A percentile compares a stretch with the other conserved stretches of the same genome.
These are phyloP conservation scores for Tolypocladium amazonense DNA, from an alignment of 2,329 filamentous ascomycete species.

Conservation along the genomic window DNA sequence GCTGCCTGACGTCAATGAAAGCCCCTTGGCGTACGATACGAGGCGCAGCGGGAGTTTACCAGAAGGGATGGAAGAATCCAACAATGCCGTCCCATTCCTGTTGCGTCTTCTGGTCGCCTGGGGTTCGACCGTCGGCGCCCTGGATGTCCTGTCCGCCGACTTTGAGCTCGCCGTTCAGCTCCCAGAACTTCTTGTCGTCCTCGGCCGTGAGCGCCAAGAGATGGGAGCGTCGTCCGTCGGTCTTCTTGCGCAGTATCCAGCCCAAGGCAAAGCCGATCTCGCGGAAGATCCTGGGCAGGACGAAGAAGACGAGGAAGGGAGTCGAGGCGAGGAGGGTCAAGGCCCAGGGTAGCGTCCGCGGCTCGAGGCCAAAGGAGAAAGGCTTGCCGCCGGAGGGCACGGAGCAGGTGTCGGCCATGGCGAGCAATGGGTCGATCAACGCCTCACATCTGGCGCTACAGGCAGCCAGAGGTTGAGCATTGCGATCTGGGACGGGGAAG, in stretches of 20 bases:
- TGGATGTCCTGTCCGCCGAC: slow-evolving; percentile 41
- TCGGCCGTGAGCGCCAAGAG: slow-evolving; percentile 42
- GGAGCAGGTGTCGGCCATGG: slow-evolving; percentile 17
- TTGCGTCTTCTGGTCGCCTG: slow-evolving; percentile 26
- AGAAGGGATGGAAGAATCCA: slow-evolving; percentile 97
- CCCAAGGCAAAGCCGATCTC: slow-evolving; percentile 37
- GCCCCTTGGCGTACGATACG: background rate
- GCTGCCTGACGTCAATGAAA: slow-evolving; percentile 30
- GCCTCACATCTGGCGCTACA: background rate
- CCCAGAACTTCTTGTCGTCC: slow-evolving; percentile 27
- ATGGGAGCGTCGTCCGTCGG: slow-evolving; percentile 47
- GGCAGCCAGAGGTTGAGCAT: background rate
- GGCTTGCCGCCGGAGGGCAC: slow-evolving; percentile 14
- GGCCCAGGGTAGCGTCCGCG: slow-evolving; percentile 14
- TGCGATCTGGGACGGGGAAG: background rate
- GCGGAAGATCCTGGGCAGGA: slow-evolving; percentile 13
- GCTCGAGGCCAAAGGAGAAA: slow-evolving; percentile 18
- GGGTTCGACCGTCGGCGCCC: slow-evolving; percentile 50
- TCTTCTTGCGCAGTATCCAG: slow-evolving; percentile 52
- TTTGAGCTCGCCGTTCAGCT: slow-evolving; percentile 32
- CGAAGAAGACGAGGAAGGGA: slow-evolving; percentile 12
- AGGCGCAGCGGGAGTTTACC: slow-evolving; percentile 39
- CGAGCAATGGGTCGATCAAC: background rate
- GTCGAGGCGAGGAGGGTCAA: slow-evolving; percentile 9
- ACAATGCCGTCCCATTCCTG: slow-evolving; percentile 74